Percentiles rank a stretch among this genome's conserved stretches.
phyloP scores from a whole-genome alignment of 1,284 basidiomycete species.

The Abortiporus biennis region DNA sequence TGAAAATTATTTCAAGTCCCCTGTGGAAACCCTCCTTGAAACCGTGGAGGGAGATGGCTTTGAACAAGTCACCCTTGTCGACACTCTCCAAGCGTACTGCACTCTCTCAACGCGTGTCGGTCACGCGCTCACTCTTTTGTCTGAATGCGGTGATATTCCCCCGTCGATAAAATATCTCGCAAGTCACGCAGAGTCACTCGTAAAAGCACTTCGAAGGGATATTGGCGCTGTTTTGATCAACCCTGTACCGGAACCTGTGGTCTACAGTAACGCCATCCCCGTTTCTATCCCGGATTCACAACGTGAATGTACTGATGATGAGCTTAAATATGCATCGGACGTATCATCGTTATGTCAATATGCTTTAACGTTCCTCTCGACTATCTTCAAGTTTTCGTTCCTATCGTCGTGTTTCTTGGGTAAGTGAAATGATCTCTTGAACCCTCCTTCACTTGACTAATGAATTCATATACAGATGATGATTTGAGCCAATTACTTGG shows the following conservation, averaged over 20 bases:
- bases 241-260: not conserved
- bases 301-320: not conserved
- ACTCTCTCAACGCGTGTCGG: not conserved
- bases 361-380: not conserved
- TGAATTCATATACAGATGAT: not conserved
- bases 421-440: not conserved
- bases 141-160: not conserved
- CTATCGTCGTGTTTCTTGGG: not conserved
- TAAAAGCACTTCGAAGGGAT: conserved; percentile 1
- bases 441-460: not conserved
- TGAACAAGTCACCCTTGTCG: not conserved
- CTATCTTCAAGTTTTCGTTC: conserved; percentile 1
- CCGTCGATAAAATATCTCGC: not conserved
- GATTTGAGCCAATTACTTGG: not conserved
- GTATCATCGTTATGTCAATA: not conserved
- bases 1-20: not conserved
- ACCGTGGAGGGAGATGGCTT: not conserved
- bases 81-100: conserved; percentile 1
- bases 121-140: not conserved
- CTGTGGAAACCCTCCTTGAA: not conserved
- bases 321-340: conserved; percentile 1
- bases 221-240: not conserved
- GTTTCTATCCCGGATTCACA: not conserved
- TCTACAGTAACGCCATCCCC: not conserved
- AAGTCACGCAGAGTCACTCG: not conserved